A percentile compares a stretch with the other conserved stretches of the same genome.
Evolutionary conservation across 192 early-diverging fungal species (phyloP).

Genomic region (Coemansia sp.): DNA sequence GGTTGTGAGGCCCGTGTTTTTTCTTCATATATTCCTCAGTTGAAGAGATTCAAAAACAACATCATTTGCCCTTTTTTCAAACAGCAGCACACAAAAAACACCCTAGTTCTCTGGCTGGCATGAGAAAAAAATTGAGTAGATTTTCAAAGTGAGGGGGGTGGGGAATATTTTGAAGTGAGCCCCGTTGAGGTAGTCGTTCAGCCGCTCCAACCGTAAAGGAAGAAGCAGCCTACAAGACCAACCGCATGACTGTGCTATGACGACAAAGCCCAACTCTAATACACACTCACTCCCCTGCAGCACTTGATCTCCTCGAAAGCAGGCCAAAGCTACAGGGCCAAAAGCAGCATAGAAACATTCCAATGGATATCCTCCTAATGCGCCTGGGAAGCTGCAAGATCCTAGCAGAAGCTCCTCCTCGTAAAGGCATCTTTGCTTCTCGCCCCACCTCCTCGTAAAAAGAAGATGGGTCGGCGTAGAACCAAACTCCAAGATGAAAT

Average conservation of each 20-base stretch:
- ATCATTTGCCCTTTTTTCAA: too few species aligned
- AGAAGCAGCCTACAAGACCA: conserved; percentile 13
- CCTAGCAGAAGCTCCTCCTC: conserved; percentile 29
- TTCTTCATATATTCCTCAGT: conserved; percentile 42
- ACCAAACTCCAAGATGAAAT: conserved; percentile 1
- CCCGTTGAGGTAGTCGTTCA: conserved; percentile 50
- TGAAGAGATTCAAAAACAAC: conserved; percentile 54
- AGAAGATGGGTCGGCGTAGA: neutral
- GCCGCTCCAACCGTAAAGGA: neutral
- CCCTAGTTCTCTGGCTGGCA: neutral
- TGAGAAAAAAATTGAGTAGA: neutral
- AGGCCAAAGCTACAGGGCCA: too few species aligned
- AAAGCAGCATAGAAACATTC: too few species aligned
- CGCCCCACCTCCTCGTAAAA: conserved; percentile 2
- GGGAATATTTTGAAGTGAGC: conserved; percentile 53
- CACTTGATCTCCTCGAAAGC: too few species aligned
- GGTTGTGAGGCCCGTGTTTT: conserved; percentile 34
- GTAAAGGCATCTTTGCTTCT: conserved; percentile 21
- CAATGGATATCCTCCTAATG: too few species aligned
- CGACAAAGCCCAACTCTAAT: conserved; percentile 29
- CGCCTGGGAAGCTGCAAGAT: neutral
- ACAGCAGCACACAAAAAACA: neutral
- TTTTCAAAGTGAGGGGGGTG: conserved; percentile 8
- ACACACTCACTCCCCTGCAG: neutral
- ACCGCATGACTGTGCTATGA: conserved; percentile 56